Conservation (phyloP, 2,329 filamentous ascomycete genomes). For the Stagonosporopsis cucurbitacearum region DNA sequence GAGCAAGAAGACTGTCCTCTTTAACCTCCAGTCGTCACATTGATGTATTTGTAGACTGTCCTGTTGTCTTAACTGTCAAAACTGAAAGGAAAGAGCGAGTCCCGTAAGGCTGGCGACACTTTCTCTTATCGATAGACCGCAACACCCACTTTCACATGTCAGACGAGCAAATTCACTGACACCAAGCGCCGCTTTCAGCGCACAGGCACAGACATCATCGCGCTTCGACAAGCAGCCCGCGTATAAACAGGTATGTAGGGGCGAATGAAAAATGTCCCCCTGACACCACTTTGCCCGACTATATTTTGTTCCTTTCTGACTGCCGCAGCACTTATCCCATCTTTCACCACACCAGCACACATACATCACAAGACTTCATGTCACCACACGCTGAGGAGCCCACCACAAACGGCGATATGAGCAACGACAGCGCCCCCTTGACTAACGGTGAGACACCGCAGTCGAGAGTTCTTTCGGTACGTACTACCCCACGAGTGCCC, state of each 20-base stretch:
- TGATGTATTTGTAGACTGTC: constrained; percentile 2
- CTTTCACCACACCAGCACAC: constrained; percentile 15
- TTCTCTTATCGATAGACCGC: constrained; percentile 30
- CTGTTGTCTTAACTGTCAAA: neutral
- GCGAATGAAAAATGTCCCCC: constrained; percentile 15
- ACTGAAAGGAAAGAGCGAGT: neutral
- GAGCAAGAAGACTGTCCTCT: neutral
- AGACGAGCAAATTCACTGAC: constrained; percentile 22
- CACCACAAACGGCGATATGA: constrained; percentile 43
- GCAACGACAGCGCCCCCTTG: constrained; percentile 36
- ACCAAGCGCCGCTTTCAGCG: constrained; percentile 34
- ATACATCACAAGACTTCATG: constrained; percentile 25
- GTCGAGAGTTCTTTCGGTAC: constrained; percentile 50
- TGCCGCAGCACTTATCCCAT: constrained; percentile 12
- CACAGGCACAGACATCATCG: constrained; percentile 29
- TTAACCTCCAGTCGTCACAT: constrained; percentile 10
- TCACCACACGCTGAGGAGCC: constrained; percentile 45
- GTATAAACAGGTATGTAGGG: constrained; percentile 35
- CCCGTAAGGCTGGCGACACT: constrained; percentile 2
- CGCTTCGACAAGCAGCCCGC: constrained; percentile 22
- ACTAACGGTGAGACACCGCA: constrained; percentile 51
- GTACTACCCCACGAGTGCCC: constrained; percentile 22
- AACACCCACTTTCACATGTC: constrained; percentile 33
- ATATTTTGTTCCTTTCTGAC: constrained; percentile 17
- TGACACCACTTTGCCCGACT: constrained; percentile 20